phyloP scores from a whole-genome alignment of 139 green algal species.

The Volvox reticuliferus region DNA sequence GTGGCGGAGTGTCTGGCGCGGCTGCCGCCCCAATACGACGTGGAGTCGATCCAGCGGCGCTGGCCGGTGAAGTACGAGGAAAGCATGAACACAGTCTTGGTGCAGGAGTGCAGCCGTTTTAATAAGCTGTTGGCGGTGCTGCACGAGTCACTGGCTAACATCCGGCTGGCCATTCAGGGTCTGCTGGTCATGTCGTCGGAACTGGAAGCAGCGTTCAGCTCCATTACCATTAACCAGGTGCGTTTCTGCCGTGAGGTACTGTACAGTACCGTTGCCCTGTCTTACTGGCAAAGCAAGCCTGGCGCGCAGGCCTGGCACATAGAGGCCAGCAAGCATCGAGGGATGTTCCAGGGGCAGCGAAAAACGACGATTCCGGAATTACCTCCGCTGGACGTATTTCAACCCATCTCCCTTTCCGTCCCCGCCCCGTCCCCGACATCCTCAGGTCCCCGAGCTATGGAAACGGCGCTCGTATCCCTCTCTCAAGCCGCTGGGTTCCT shows the following conservation, averaged over 20 bases:
- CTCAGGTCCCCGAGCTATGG: slow-evolving; percentile 79
- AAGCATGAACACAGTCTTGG: slow-evolving; percentile 77
- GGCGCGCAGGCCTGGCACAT: no score
- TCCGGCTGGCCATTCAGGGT: slow-evolving; percentile 72
- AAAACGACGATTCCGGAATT: no score
- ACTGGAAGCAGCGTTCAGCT: slow-evolving; percentile 79
- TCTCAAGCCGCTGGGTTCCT: slow-evolving; percentile 79
- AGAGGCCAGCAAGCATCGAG: no score
- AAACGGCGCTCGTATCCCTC: slow-evolving; percentile 75
- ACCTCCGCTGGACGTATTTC: no score
- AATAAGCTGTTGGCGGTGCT: slow-evolving; percentile 75
- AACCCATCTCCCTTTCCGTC: background rate
- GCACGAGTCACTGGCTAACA: slow-evolving; percentile 66
- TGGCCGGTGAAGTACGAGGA: slow-evolving; percentile 75
- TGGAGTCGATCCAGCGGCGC: slow-evolving; percentile 69
- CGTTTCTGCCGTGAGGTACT: no score
- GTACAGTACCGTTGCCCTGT: no score
- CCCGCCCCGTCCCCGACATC: background rate
- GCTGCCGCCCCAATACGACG: slow-evolving; percentile 77
- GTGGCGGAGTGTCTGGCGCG: slow-evolving; percentile 62
- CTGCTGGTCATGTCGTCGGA: slow-evolving; percentile 85
- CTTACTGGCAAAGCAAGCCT: no score
- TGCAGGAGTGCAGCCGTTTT: slow-evolving; percentile 78
- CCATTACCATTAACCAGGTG: slow-evolving; percentile 72
- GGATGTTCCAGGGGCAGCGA: no score